Conservation (phyloP, 176 grass and related monocot species). For the Alopecurus myosuroides region DNA sequence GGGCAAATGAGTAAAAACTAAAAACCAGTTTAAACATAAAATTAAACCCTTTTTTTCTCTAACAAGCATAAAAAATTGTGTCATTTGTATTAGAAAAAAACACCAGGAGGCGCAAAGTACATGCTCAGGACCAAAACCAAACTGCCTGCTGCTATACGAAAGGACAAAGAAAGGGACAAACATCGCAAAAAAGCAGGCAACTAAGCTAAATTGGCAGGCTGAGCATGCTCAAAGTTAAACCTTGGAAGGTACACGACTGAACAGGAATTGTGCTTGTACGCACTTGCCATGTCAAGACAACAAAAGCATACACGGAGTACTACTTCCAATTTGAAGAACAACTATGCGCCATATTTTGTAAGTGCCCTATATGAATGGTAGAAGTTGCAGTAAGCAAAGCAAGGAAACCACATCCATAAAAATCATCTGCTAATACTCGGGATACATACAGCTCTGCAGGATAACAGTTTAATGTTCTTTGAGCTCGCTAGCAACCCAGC, state of each 20-base stretch:
- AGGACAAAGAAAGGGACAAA: not conserved
- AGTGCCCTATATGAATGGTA: not conserved
- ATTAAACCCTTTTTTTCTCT: not conserved
- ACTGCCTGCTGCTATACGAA: not conserved
- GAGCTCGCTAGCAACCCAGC: conserved; percentile 66
- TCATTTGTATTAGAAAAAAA: not conserved
- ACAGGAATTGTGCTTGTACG: not conserved
- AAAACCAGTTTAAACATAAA: not conserved
- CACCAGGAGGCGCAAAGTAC: not conserved
- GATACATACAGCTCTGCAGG: conserved; percentile 83
- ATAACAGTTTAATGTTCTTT: conserved; percentile 60
- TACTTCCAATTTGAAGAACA: not conserved
- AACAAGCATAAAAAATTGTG: not conserved
- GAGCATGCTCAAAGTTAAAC: not conserved
- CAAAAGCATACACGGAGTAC: not conserved
- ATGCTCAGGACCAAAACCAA: not conserved
- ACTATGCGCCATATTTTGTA: not conserved
- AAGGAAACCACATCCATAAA: not conserved
- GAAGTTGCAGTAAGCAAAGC: not conserved
- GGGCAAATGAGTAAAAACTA: not conserved
- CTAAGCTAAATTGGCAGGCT: not conserved
- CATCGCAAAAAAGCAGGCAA: not conserved
- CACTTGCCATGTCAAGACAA: not conserved
- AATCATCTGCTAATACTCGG: not conserved
- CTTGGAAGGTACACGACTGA: not conserved